phyloP scores from a whole-genome alignment of 441 rosid genomes.

The Adansonia madagascariensis region DNA sequence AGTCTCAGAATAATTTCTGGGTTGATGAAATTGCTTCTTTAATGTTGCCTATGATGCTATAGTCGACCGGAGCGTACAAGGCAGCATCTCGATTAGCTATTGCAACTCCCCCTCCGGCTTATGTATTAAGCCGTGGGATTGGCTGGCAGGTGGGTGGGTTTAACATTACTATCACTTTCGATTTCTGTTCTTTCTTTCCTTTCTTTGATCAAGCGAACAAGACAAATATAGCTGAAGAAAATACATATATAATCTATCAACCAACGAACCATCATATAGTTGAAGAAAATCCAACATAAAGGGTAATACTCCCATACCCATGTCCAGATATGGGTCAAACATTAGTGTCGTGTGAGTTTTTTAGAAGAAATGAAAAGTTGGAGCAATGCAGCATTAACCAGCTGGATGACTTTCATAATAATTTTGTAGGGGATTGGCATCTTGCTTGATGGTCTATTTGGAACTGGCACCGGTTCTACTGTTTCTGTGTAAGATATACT shows the following conservation, averaged over 20 bases:
- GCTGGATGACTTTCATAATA: neutral
- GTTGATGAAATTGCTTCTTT: neutral
- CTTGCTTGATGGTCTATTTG: constrained; percentile 73
- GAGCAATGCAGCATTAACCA: too few relatives aligned
- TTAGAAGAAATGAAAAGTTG: too few relatives aligned
- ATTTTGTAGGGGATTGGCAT: constrained; percentile 66
- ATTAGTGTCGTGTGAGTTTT: too few relatives aligned
- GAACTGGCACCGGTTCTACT: constrained; percentile 76
- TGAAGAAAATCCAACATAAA: neutral
- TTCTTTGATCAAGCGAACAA: neutral
- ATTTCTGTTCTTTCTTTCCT: neutral
- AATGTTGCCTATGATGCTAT: constrained; percentile 29
- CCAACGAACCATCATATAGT: neutral
- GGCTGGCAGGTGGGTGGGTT: constrained; percentile 71
- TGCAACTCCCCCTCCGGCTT: constrained; percentile 43
- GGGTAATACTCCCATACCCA: too few relatives aligned
- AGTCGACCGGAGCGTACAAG: constrained; percentile 77
- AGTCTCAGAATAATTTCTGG: neutral
- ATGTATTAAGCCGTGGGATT: constrained; percentile 71
- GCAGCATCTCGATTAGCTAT: constrained; percentile 75
- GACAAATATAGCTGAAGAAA: neutral
- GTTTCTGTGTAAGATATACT: constrained; percentile 62
- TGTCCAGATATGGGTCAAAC: too few relatives aligned
- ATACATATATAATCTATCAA: neutral
- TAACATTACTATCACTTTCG: constrained; percentile 3